These are phyloP conservation scores for Bolboschoenoplectus hybrid DNA, from an alignment of 202 grass and related monocot species.

Conservation along the genomic window DNA sequence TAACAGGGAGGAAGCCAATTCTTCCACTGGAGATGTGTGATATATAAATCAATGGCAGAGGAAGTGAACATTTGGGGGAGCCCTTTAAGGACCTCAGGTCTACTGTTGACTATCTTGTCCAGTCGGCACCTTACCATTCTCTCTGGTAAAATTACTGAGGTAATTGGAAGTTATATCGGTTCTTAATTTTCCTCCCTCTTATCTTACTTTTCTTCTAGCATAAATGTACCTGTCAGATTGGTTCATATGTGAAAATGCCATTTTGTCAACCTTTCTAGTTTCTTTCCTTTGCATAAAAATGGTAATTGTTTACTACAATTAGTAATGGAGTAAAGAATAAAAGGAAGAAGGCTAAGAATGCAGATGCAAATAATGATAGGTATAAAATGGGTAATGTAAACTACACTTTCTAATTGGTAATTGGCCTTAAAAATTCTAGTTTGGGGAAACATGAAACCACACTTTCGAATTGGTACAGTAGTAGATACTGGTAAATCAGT, in stretches of 20 bases:
- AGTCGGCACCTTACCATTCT: conserved; percentile 64
- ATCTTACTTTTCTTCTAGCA: not conserved
- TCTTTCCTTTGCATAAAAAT: not conserved
- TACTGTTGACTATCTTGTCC: conserved; percentile 53
- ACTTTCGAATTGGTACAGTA: not conserved
- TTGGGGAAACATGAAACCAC: not conserved
- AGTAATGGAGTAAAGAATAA: not conserved
- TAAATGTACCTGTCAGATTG: not conserved
- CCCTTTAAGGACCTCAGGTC: conserved; percentile 63
- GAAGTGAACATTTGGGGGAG: conserved; percentile 88
- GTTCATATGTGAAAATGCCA: not conserved
- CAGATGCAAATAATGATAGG: not conserved
- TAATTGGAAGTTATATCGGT: conserved; percentile 36
- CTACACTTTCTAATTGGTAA: not conserved
- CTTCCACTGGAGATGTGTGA: conserved; percentile 80
- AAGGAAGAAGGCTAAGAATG: not conserved
- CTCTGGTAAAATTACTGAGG: conserved; percentile 78
- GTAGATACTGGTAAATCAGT: not conserved
- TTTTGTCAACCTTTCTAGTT: not conserved
- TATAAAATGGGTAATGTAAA: not conserved
- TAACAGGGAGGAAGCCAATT: conserved; percentile 53
- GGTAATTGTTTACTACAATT: not conserved
- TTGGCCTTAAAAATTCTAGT: not conserved
- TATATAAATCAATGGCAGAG: conserved; percentile 74
- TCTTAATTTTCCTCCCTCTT: not conserved